These are phyloP conservation scores for Thermothelomyces thermophilus DNA, from an alignment of 2,329 filamentous ascomycete species.

Conservation along the genomic window DNA sequence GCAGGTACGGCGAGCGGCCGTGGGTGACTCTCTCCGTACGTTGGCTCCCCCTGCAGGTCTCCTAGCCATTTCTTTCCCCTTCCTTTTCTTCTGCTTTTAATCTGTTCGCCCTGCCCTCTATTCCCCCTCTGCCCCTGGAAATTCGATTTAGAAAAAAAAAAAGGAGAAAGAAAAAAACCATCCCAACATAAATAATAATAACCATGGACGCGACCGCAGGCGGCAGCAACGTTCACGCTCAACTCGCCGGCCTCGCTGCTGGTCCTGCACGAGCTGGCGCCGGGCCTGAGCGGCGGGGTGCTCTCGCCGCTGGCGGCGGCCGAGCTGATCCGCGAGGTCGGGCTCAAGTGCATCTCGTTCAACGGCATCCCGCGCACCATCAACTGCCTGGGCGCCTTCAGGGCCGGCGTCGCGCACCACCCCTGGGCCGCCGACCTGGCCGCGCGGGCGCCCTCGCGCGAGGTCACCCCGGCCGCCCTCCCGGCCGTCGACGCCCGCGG, in stretches of 20 bases:
- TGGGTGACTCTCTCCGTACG: slow-evolving; percentile 59
- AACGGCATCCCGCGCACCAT: slow-evolving; percentile 79
- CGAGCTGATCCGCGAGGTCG: slow-evolving; percentile 68
- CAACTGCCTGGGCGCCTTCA: slow-evolving; percentile 64
- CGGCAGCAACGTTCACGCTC: slow-evolving; percentile 77
- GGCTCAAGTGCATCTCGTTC: slow-evolving; percentile 71
- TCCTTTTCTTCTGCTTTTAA: background rate
- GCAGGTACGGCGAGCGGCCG: slow-evolving; percentile 55
- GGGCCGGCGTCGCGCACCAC: slow-evolving; percentile 46
- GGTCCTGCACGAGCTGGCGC: slow-evolving; percentile 51
- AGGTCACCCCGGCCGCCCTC: slow-evolving; percentile 47
- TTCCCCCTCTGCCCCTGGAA: too few species aligned
- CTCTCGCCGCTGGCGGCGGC: slow-evolving; percentile 44
- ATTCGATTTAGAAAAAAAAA: background rate
- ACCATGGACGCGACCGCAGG: slow-evolving; percentile 37
- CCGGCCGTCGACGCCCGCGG: slow-evolving; percentile 51
- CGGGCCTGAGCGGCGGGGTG: slow-evolving; percentile 19
- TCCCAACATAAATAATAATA: background rate
- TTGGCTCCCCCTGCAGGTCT: too few species aligned
- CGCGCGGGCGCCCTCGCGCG: slow-evolving; percentile 48
- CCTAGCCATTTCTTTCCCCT: background rate
- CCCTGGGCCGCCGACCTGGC: slow-evolving; percentile 45
- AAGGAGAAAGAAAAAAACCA: background rate
- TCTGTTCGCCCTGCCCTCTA: too few species aligned
- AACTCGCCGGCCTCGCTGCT: slow-evolving; percentile 74